Percentiles rank a stretch among this genome's conserved stretches.
These are phyloP conservation scores for Phialophora expanda DNA, from an alignment of 2,329 filamentous ascomycete species.

Conservation along the genomic window DNA sequence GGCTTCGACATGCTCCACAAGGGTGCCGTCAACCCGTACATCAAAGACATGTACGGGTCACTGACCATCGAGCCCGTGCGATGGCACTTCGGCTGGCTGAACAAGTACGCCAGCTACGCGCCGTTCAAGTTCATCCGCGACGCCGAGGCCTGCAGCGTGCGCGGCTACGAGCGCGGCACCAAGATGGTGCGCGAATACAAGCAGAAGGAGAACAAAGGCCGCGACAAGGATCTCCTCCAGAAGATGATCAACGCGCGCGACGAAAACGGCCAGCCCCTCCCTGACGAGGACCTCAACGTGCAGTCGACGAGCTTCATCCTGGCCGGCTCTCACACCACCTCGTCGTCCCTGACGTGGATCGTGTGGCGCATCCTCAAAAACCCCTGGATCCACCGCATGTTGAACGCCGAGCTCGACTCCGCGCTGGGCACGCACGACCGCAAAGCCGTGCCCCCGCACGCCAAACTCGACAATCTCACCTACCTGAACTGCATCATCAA, in stretches of 20 bases:
- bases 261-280: constrained; percentile 12
- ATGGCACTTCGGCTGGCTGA: constrained; percentile 21
- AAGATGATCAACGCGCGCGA: constrained; percentile 21
- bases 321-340: constrained; percentile 19
- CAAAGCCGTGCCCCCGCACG: not conserved
- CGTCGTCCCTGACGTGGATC: constrained; percentile 23
- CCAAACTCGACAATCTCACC: constrained; percentile 14
- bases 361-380: constrained; percentile 20
- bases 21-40: constrained; percentile 14
- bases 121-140: constrained; percentile 21
- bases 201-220: constrained; percentile 11
- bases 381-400: constrained; percentile 6
- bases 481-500: constrained; percentile 21
- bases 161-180: constrained; percentile 13
- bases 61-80: constrained; percentile 21
- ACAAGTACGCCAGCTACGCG: constrained; percentile 19
- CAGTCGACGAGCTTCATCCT: constrained; percentile 22
- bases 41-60: constrained; percentile 23
- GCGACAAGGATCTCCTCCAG: constrained; percentile 17
- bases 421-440: constrained; percentile 5
- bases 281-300: constrained; percentile 14
- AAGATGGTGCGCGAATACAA: constrained; percentile 23
- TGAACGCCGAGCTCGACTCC: constrained; percentile 9
- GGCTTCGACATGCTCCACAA: constrained; percentile 22
- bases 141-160: constrained; percentile 21